phyloP scores from a whole-genome alignment of 257 asterid species.

The Henckelia pumila region DNA sequence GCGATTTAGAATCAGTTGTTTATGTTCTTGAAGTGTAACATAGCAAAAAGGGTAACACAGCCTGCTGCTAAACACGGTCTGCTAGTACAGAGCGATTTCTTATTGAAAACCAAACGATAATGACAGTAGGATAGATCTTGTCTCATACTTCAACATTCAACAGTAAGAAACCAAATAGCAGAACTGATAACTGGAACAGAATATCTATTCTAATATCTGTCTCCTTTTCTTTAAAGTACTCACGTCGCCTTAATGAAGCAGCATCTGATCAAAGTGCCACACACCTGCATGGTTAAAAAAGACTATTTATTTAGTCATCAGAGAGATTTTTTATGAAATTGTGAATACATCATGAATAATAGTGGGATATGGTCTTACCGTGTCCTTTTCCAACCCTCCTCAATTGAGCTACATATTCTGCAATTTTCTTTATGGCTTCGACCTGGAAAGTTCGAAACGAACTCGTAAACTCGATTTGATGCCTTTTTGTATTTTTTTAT shows the following conservation, averaged over 20 bases:
- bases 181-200: neutral
- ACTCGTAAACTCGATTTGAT: neutral
- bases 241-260: slow-evolving; percentile 35
- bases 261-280: slow-evolving; percentile 56
- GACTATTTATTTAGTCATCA: neutral
- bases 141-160: neutral
- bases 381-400: slow-evolving; percentile 92
- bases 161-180: neutral
- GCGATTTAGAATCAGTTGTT: neutral
- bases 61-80: neutral
- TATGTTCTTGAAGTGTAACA: neutral
- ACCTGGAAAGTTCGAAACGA: slow-evolving; percentile 38
- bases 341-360: neutral
- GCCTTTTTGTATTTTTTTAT: neutral
- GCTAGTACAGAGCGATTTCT: neutral
- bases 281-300: slow-evolving; percentile 36
- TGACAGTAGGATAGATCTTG: neutral
- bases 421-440: slow-evolving; percentile 61
- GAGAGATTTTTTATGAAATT: neutral
- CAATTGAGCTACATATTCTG: slow-evolving; percentile 75
- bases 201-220: neutral
- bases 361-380: slow-evolving; percentile 38
- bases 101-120: neutral
- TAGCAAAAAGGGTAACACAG: neutral
- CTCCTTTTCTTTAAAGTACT: slow-evolving; percentile 8